phyloP scores from a whole-genome alignment of 495 filamentous ascomycete genomes.

The Hypoxylon fuscum region DNA sequence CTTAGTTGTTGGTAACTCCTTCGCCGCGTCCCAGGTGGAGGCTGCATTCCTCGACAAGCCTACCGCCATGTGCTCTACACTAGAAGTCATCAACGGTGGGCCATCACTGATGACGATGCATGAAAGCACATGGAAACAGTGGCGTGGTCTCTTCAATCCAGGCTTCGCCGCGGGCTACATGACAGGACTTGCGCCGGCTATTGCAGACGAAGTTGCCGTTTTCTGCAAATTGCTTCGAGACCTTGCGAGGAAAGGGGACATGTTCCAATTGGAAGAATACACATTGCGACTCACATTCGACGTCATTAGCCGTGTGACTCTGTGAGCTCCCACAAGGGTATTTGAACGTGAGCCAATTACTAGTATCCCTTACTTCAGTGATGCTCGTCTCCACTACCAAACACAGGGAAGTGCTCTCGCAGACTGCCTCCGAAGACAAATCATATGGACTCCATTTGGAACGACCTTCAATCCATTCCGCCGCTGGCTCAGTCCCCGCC shows the following conservation, averaged over 20 bases:
- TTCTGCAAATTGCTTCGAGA: not conserved
- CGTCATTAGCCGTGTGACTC: constrained; percentile 54
- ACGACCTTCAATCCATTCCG: constrained; percentile 41
- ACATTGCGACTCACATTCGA: constrained; percentile 73
- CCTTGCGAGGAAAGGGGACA: constrained; percentile 24
- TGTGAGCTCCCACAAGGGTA: constrained; percentile 14
- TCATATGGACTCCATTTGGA: constrained; percentile 40
- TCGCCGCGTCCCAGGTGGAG: constrained; percentile 32
- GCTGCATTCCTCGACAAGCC: constrained; percentile 26
- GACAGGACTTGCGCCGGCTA: constrained; percentile 40
- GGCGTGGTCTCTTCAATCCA: constrained; percentile 45
- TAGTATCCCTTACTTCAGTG: too few relatives aligned
- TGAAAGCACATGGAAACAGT: constrained; percentile 43
- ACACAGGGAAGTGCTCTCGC: constrained; percentile 37
- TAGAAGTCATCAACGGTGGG: constrained; percentile 38
- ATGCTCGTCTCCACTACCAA: constrained; percentile 36
- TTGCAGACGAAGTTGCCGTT: constrained; percentile 36
- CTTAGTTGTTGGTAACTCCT: constrained; percentile 34
- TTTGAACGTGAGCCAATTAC: constrained; percentile 3
- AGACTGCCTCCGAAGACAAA: constrained; percentile 31
- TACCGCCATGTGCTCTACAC: constrained; percentile 1
- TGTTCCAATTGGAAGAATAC: constrained; percentile 69
- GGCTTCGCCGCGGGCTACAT: constrained; percentile 47
- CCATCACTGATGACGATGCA: constrained; percentile 35
- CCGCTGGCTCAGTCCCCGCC: constrained; percentile 40